phyloP scores from a whole-genome alignment of 176 grass and related monocot species.

The Pharus latifolius region DNA sequence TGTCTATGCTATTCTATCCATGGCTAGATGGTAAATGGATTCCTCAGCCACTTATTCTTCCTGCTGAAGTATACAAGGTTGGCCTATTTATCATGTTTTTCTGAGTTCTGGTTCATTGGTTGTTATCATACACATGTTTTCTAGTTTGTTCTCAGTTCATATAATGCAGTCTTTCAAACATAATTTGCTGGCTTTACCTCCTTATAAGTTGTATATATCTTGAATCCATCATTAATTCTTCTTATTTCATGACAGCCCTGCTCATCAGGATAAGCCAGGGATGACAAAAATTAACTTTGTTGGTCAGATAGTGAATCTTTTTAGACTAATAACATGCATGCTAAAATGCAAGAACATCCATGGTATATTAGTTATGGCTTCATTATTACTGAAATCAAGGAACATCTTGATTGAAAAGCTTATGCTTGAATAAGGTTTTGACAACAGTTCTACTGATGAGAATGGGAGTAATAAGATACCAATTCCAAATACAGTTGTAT shows the following conservation, averaged over 20 bases:
- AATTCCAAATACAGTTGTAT: no score
- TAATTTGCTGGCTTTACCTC: background rate
- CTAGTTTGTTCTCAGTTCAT: background rate
- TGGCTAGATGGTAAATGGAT: slow-evolving; percentile 68
- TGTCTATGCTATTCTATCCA: slow-evolving; percentile 58
- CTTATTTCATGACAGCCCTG: background rate
- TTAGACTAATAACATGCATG: background rate
- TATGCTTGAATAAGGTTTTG: background rate
- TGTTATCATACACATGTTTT: background rate
- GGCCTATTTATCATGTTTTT: background rate
- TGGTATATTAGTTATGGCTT: background rate
- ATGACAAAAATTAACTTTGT: background rate
- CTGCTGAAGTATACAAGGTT: slow-evolving; percentile 95
- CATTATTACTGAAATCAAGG: background rate
- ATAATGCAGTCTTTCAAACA: background rate
- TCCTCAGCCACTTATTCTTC: slow-evolving; percentile 75
- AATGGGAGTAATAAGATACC: slow-evolving; percentile 6
- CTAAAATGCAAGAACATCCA: background rate
- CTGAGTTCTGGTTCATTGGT: background rate
- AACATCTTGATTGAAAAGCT: background rate
- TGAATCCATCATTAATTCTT: background rate
- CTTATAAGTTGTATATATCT: background rate
- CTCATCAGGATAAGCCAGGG: background rate
- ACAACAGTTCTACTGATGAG: background rate
- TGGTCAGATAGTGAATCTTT: background rate